Evolutionary conservation across 2,329 filamentous ascomycete species (phyloP).

Genomic region (Cephalotrichum gorgonifer): DNA sequence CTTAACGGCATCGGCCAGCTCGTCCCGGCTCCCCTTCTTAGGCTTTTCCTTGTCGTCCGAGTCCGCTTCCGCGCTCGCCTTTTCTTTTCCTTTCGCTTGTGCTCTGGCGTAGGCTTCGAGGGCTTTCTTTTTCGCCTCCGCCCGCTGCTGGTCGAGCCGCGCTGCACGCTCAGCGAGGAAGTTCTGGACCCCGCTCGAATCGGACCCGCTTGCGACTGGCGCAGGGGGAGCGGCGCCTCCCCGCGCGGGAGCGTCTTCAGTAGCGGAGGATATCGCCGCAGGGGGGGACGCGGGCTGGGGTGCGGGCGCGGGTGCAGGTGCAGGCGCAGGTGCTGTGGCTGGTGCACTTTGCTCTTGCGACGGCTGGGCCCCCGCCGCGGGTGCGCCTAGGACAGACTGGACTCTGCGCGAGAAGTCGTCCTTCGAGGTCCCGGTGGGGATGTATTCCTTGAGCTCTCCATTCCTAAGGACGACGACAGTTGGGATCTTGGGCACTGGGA

Average conservation of each 20-base stretch:
- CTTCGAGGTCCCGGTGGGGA: conserved; percentile 52
- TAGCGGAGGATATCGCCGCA: background rate
- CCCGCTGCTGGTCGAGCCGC: conserved; percentile 28
- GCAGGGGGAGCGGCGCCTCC: background rate
- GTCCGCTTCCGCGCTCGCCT: conserved; percentile 23
- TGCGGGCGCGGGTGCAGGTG: background rate
- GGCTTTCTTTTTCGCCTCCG: conserved; percentile 34
- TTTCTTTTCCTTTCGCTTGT: conserved; percentile 16
- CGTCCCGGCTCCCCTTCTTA: conserved; percentile 17
- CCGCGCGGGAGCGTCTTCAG: background rate
- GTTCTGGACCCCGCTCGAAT: conserved; percentile 12
- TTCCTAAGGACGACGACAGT: conserved; percentile 72
- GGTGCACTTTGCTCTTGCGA: too few species aligned
- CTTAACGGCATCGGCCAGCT: conserved; percentile 44
- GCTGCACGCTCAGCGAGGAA: conserved; percentile 41
- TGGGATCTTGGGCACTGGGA: conserved; percentile 68
- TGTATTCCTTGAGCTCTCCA: conserved; percentile 67
- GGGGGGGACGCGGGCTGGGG: background rate
- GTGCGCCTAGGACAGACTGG: conserved; percentile 19
- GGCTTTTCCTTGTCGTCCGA: conserved; percentile 14
- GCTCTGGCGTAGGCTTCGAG: conserved; percentile 20
- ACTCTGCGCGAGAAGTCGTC: conserved; percentile 51
- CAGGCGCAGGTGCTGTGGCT: conserved; percentile 8
- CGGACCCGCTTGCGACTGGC: background rate
- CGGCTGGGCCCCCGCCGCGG: conserved; percentile 9